Evolutionary conservation across 805 yeast genomes (phyloP).

Genomic region (Lachancea mirantina): DNA sequence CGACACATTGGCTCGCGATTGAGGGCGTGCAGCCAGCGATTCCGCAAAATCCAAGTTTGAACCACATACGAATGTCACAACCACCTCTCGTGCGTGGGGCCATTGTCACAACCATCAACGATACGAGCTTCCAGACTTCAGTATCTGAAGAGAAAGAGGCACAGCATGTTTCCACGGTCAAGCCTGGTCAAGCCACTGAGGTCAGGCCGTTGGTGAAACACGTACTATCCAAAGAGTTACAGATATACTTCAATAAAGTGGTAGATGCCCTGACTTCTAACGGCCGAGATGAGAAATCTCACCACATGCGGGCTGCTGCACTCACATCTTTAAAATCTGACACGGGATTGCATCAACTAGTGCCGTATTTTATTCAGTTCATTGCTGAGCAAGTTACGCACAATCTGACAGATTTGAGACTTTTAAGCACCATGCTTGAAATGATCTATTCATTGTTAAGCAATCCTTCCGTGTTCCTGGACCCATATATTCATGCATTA

Average conservation of each 20-base stretch:
- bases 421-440: constrained; percentile 79
- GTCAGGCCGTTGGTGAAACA: constrained; percentile 92
- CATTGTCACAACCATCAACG: constrained; percentile 55
- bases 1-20: constrained; percentile 96
- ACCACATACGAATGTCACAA: constrained; percentile 61
- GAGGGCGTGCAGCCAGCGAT: constrained; percentile 98
- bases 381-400: constrained; percentile 92
- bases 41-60: constrained; percentile 83
- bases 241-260: constrained; percentile 86
- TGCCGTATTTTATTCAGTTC: constrained; percentile 93
- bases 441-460: constrained; percentile 77
- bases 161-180: constrained; percentile 29
- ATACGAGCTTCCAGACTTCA: constrained; percentile 35
- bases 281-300: constrained; percentile 36
- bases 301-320: constrained; percentile 65
- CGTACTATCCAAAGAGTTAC: constrained; percentile 88
- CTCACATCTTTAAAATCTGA: constrained; percentile 78
- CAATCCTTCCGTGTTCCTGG: constrained; percentile 79
- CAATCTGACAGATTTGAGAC: constrained; percentile 63
- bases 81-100: constrained; percentile 83
- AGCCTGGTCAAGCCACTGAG: constrained; percentile 42
- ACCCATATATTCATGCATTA: constrained; percentile 91
- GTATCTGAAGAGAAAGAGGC: constrained; percentile 20
- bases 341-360: constrained; percentile 93
- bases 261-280: constrained; percentile 65